These are phyloP conservation scores for Globisporangium cederbergense DNA, from an alignment of 352 stramenopile genomes.

Conservation along the genomic window DNA sequence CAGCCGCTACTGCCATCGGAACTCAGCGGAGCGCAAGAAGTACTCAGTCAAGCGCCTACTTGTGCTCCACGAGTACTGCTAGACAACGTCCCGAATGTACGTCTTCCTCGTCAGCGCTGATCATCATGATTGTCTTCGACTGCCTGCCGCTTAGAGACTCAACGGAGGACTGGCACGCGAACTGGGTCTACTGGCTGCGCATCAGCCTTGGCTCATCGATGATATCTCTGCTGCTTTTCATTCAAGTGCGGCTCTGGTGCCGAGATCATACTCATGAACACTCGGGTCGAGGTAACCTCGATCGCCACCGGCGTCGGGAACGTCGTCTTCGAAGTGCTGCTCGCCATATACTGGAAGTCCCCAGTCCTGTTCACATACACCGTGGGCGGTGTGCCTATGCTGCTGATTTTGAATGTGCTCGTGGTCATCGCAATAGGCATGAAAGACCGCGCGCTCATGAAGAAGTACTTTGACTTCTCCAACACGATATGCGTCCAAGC, in stretches of 20 bases:
- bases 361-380: conserved; percentile 7
- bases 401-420: background rate
- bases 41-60: background rate
- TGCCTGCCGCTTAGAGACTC: background rate
- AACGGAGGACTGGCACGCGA: background rate
- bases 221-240: too few relatives aligned
- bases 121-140: background rate
- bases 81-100: background rate
- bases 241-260: too few relatives aligned
- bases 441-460: background rate
- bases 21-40: too few relatives aligned
- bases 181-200: too few relatives aligned
- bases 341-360: background rate
- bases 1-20: too few relatives aligned
- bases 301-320: too few relatives aligned
- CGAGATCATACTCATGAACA: too few relatives aligned
- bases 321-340: too few relatives aligned
- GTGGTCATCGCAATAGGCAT: background rate
- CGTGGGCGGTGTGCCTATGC: too few relatives aligned
- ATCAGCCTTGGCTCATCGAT: too few relatives aligned
- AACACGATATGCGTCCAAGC: background rate
- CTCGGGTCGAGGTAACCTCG: too few relatives aligned
- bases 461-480: background rate
- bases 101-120: background rate
- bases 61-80: background rate